A percentile compares a stretch with the other conserved stretches of the same genome.
Conservation (phyloP, 257 asterid species). For the Solanum rostratum region DNA sequence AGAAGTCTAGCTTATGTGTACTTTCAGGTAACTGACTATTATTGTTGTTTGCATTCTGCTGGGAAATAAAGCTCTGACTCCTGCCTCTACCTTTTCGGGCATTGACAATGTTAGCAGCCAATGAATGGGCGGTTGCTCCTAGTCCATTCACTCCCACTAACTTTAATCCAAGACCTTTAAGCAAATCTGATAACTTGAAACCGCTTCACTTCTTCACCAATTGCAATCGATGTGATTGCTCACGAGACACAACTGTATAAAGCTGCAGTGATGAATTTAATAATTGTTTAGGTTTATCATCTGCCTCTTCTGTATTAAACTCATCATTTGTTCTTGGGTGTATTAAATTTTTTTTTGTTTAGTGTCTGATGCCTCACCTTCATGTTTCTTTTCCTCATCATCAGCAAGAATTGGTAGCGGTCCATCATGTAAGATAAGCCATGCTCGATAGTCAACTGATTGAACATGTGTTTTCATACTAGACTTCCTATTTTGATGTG, state of each 20-base stretch:
- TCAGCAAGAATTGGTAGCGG: neutral
- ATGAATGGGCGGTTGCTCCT: constrained; percentile 19
- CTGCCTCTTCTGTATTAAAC: constrained; percentile 1
- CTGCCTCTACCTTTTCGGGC: constrained; percentile 38
- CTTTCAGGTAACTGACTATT: neutral
- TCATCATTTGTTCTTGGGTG: constrained; percentile 1
- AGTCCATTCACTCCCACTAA: constrained; percentile 39
- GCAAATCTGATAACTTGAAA: constrained; percentile 24
- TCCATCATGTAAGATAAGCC: neutral
- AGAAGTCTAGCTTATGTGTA: neutral
- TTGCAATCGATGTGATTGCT: constrained; percentile 48
- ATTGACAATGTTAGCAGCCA: constrained; percentile 30
- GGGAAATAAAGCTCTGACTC: constrained; percentile 11
- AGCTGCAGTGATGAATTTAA: constrained; percentile 27
- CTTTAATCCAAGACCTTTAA: constrained; percentile 27
- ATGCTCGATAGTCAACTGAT: neutral
- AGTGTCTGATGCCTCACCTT: neutral
- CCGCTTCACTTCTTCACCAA: constrained; percentile 24
- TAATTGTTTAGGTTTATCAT: constrained; percentile 9
- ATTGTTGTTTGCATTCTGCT: constrained; percentile 3
- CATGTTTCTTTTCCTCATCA: neutral
- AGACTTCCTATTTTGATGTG: too few species aligned
- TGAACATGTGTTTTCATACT: neutral
- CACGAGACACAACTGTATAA: constrained; percentile 44
- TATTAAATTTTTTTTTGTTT: neutral